Conservation (phyloP, 345 rosid species). For the Eutrema japonicum region DNA sequence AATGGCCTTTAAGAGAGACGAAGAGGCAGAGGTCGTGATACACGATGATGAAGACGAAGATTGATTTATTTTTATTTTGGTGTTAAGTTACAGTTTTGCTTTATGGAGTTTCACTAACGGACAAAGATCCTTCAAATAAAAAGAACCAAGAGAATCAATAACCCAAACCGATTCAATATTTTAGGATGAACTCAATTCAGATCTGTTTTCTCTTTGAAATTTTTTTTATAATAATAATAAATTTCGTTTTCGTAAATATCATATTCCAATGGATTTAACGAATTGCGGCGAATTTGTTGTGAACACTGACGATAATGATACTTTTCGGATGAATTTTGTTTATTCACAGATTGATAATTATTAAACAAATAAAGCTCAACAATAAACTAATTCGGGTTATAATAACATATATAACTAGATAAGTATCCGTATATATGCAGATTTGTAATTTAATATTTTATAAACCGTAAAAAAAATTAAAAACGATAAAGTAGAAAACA, state of each 20-base stretch:
- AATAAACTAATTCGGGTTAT: no score
- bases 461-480: no score
- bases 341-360: no score
- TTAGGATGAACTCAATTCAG: constrained; percentile 33
- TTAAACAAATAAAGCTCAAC: no score
- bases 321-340: background rate
- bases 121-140: constrained; percentile 24
- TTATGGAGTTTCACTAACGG: constrained; percentile 4
- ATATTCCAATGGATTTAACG: background rate
- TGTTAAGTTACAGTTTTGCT: constrained; percentile 6
- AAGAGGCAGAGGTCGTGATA: constrained; percentile 42
- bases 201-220: constrained; percentile 26
- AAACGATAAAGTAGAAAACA: no score
- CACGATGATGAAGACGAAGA: constrained; percentile 17
- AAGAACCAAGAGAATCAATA: background rate
- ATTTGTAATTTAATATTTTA: no score
- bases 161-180: background rate
- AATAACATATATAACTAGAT: no score
- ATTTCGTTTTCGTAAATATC: background rate
- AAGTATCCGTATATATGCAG: no score
- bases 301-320: background rate
- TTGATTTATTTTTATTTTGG: background rate
- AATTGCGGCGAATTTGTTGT: background rate
- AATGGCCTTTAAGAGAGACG: constrained; percentile 36
- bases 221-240: background rate